A percentile compares a stretch with the other conserved stretches of the same genome.
Evolutionary conservation across 331 rosid genomes (phyloP).

Genomic region (Erythrophleum ivorense): DNA sequence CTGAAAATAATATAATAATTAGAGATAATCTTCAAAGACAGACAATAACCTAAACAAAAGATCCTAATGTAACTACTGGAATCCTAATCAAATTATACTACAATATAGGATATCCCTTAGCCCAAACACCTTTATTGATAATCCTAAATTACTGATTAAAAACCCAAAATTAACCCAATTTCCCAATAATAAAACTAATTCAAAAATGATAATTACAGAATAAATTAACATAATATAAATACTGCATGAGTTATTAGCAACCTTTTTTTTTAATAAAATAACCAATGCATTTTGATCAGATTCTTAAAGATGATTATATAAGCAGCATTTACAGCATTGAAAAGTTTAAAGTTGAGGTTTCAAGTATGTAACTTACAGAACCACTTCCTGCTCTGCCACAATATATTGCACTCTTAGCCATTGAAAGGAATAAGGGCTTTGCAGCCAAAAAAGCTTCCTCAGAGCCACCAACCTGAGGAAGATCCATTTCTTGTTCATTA

Average conservation of each 20-base stretch:
- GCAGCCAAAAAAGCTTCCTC: slow-evolving; percentile 80
- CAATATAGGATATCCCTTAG: not conserved
- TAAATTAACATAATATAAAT: not conserved
- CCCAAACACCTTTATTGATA: not conserved
- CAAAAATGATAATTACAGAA: not conserved
- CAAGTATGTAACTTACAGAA: slow-evolving; percentile 66
- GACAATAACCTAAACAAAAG: not conserved
- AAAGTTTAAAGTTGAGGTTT: not conserved
- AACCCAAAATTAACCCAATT: not conserved
- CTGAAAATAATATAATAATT: not conserved
- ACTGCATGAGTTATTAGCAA: not conserved
- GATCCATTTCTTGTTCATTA: slow-evolving; percentile 39
- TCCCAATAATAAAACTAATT: not conserved
- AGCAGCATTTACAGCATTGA: not conserved
- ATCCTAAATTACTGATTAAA: not conserved
- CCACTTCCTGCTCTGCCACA: slow-evolving; percentile 94
- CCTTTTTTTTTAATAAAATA: not conserved
- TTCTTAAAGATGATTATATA: not conserved
- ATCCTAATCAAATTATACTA: not conserved
- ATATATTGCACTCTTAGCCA: slow-evolving; percentile 82
- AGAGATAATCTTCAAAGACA: not conserved
- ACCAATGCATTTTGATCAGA: not conserved
- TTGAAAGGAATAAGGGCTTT: slow-evolving; percentile 67
- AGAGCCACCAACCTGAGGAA: slow-evolving; percentile 82
- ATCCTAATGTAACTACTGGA: not conserved